Evolutionary conservation across 148 eudicot species (phyloP), one percentile per base, ranked within the genome.

Genomic region (Rhododendron simsii): DNA sequence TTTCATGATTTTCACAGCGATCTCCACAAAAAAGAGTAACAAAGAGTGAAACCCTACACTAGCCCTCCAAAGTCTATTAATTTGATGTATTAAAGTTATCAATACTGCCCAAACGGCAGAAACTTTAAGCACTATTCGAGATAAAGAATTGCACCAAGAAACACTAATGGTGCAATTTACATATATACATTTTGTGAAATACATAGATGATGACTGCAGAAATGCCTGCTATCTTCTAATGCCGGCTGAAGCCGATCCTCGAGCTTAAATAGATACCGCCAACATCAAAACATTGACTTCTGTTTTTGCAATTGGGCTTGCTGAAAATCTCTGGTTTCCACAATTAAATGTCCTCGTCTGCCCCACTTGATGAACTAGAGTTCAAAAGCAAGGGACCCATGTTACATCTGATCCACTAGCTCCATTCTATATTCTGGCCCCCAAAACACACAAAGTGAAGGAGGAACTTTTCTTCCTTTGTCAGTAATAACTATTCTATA

Each of bases 371-470:
- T 44, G 47, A 59, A 81, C 20, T 1, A 45, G 44, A 15, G 75
- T 23, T 78, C 57, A 11, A 20, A 37, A 23, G 37, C 37, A 20
- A 4, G 4, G 75, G 61, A 73, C n/a, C 45, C 44, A 74, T 73
- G 30, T 18, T 51, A 35, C 33, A 53, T 35, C 28, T 55, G 53
- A 76, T 53, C 71, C 26, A 20, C 47, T 39, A 39, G 13, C 65
- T 35, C 48, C 35, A 44, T 45, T 48, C 44, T 28, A 73, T 10
- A 71, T 45, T 33, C 80, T 23, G 18, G 47, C 33, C 81, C 84
- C 75, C 74, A 69, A 50, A 78, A 48, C 86, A 48, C 86, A 37
- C 73, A 84, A 30, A 30, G 51, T 23, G n/a, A 67, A 44, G 74
- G 33, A 51, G 44, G 41, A 74, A 67, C 33, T n/a, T 65, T 30